Percentiles rank a stretch among this genome's conserved stretches.
These are phyloP conservation scores for Mycena filopes DNA, from an alignment of 768 basidiomycete genomes.

Conservation along the genomic window DNA sequence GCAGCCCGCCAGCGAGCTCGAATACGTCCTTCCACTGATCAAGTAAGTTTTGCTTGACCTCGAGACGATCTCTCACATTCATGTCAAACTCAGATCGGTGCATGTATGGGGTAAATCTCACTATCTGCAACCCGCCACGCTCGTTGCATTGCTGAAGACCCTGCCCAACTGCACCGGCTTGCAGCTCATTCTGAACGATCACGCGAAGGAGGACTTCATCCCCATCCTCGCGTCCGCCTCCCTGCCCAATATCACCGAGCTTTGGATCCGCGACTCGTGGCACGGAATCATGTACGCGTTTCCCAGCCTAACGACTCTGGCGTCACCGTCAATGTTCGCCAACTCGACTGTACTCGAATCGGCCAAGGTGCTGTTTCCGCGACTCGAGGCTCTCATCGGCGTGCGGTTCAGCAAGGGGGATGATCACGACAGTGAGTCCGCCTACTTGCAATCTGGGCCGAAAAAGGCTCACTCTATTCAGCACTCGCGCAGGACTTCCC, in stretches of 20 bases:
- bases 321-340: not conserved
- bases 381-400: constrained; percentile 3
- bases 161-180: constrained; percentile 8
- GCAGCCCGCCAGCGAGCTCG: not conserved
- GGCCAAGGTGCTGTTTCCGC: not conserved
- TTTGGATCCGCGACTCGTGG: not conserved
- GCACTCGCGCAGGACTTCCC: not conserved
- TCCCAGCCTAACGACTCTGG: constrained; percentile 14
- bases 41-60: not conserved
- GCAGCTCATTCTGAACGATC: not conserved
- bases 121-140: not conserved
- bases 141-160: not conserved
- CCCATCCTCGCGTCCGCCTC: not conserved
- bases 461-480: not conserved
- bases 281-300: not conserved
- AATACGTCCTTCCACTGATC: constrained; percentile 13
- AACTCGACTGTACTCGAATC: not conserved
- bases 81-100: not conserved
- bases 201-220: not conserved
- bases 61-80: not conserved
- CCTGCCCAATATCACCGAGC: not conserved
- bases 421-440: not conserved
- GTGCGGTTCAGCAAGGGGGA: not conserved
- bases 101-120: not conserved
- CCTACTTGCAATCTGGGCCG: not conserved